Percentiles rank a stretch among this genome's conserved stretches.
Conservation (phyloP, 176 grass and related monocot genomes). For the Ananas comosus region DNA sequence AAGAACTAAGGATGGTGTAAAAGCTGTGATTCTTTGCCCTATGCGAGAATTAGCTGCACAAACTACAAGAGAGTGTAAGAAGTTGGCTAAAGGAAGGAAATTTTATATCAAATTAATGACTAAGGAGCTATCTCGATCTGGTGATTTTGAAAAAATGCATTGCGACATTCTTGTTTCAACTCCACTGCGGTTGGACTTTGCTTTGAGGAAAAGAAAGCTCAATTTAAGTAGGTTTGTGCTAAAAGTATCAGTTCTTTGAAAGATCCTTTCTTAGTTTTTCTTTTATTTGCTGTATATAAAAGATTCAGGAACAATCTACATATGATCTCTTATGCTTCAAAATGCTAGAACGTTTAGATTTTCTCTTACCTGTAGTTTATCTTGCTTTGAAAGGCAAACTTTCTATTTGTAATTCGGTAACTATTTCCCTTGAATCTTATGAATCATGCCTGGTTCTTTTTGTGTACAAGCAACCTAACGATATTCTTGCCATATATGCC, state of each 20-base stretch:
- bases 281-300: not conserved
- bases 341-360: not conserved
- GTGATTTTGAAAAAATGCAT: constrained; percentile 88
- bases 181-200: constrained; percentile 75
- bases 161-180: constrained; percentile 85
- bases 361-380: not conserved
- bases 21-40: constrained; percentile 75
- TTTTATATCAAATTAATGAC: constrained; percentile 94
- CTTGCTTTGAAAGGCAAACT: not conserved
- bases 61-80: constrained; percentile 90
- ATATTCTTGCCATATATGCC: not conserved
- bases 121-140: constrained; percentile 77
- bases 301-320: not conserved
- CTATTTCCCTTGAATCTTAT: no score
- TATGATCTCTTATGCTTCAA: not conserved
- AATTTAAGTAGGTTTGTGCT: constrained; percentile 76
- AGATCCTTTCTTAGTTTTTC: not conserved
- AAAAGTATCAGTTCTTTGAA: constrained; percentile 1
- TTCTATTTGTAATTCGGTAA: not conserved
- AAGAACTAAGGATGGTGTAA: constrained; percentile 82
- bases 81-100: constrained; percentile 60
- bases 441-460: not conserved
- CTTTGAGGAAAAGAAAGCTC: constrained; percentile 62
- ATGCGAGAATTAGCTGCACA: constrained; percentile 91
- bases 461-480: not conserved